phyloP scores from a whole-genome alignment of 2,329 filamentous ascomycete genomes.

The Cladosporium sp. region DNA sequence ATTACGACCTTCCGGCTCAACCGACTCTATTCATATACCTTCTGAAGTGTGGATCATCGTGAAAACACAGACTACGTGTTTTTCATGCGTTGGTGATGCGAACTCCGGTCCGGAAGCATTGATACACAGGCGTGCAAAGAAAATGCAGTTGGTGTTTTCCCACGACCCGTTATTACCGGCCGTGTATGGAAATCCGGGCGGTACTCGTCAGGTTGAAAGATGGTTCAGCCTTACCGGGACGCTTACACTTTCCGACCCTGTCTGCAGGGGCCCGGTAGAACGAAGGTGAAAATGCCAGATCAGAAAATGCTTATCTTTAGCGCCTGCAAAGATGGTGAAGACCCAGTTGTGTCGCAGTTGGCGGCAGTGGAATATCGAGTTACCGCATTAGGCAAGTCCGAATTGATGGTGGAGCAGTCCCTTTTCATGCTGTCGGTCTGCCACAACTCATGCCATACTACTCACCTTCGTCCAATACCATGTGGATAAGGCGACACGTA shows the following conservation, averaged over 20 bases:
- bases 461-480: no score
- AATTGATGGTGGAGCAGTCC: no score
- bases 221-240: slow-evolving; percentile 2
- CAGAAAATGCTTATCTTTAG: neutral
- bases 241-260: slow-evolving; percentile 1
- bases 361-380: neutral
- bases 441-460: no score
- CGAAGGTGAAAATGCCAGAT: neutral
- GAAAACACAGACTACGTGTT: neutral
- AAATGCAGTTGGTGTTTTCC: neutral
- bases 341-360: neutral
- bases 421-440: no score
- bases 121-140: slow-evolving; percentile 3
- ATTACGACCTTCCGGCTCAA: neutral
- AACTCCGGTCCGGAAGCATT: neutral
- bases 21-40: neutral
- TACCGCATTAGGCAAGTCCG: slow-evolving; percentile 5
- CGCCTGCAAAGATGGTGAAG: neutral
- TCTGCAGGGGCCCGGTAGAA: neutral
- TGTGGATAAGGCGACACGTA: no score
- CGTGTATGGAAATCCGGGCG: slow-evolving; percentile 1
- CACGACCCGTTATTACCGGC: slow-evolving; percentile 6
- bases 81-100: neutral
- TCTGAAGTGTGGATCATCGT: neutral
- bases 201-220: neutral